Conservation (phyloP, 2,329 filamentous ascomycete genomes). For the Macrophomina tecta region DNA sequence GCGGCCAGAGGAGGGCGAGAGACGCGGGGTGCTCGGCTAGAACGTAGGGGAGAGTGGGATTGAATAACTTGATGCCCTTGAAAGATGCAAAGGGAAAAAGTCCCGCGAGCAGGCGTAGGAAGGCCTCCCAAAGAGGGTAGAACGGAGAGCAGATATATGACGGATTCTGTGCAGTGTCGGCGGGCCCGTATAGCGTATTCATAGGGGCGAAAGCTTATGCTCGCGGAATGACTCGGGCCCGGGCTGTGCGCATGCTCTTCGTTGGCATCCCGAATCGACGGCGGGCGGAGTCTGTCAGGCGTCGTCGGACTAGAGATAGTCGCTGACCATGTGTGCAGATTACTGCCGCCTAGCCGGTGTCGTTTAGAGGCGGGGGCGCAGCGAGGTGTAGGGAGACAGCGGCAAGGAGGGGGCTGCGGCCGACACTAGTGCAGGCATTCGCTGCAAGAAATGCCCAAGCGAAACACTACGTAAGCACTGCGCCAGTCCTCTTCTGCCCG, state of each 20-base stretch:
- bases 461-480: conserved; percentile 8
- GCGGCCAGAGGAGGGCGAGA: not conserved
- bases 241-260: not conserved
- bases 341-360: not conserved
- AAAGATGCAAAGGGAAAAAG: conserved; percentile 7
- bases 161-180: not conserved
- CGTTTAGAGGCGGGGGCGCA: not conserved
- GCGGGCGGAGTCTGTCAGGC: not conserved
- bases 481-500: not conserved
- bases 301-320: too few relatives aligned
- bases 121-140: conserved; percentile 8
- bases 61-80: conserved; percentile 4
- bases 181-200: not conserved
- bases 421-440: not conserved
- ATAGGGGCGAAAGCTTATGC: conserved; percentile 36
- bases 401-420: not conserved
- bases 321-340: not conserved
- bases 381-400: not conserved
- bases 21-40: not conserved
- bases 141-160: not conserved
- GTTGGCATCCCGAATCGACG: conserved; percentile 2
- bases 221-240: not conserved
- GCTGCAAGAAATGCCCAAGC: not conserved
- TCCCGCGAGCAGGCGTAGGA: not conserved
- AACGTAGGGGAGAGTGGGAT: not conserved